These are phyloP conservation scores for Venturia pyrina DNA, from an alignment of 2,329 filamentous ascomycete genomes.

Conservation along the genomic window DNA sequence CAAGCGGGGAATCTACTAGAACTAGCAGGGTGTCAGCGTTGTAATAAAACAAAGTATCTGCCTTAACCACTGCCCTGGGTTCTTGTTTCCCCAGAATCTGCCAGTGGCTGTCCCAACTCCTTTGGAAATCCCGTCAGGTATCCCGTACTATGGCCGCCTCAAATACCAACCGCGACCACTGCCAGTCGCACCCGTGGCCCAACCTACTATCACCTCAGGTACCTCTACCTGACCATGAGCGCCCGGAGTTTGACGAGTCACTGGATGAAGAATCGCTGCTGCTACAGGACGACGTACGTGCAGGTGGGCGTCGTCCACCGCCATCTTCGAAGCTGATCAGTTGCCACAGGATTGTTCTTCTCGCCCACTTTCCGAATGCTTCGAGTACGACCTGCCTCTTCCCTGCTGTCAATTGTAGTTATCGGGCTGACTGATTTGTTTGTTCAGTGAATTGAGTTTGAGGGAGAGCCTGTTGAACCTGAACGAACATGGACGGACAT, in stretches of 20 bases:
- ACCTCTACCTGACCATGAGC: not conserved
- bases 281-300: not conserved
- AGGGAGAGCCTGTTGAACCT: constrained; percentile 14
- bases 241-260: not conserved
- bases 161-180: not conserved
- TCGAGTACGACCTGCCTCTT: not conserved
- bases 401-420: not conserved
- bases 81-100: not conserved
- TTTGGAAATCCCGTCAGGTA: not conserved
- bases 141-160: not conserved
- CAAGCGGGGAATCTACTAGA: not conserved
- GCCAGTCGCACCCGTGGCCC: not conserved
- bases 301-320: not conserved
- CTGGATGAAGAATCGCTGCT: not conserved
- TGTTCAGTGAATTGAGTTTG: constrained; percentile 12
- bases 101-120: not conserved
- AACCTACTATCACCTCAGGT: not conserved
- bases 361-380: not conserved
- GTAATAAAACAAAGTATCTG: not conserved
- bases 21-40: not conserved
- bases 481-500: constrained; percentile 16
- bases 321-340: not conserved
- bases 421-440: not conserved
- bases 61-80: not conserved
- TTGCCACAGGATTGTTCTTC: not conserved